phyloP scores from a whole-genome alignment of 75 land plant genomes.

The Sequoiadendron giganteum region DNA sequence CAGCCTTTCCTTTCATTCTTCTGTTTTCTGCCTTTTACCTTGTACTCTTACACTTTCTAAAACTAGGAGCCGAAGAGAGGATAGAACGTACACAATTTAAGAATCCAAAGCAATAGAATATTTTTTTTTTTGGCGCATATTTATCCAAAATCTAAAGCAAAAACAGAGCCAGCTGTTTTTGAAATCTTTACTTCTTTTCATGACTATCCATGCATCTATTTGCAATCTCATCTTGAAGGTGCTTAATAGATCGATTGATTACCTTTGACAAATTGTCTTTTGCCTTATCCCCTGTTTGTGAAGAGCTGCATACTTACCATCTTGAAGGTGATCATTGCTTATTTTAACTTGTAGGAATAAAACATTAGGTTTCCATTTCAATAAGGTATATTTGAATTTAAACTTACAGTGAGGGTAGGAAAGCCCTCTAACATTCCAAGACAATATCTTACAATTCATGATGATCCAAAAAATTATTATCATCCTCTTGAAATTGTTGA shows the following conservation, averaged over 20 bases:
- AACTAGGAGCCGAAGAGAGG: neutral
- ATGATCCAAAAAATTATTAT: too few relatives aligned
- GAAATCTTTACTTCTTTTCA: neutral
- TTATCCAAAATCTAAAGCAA: neutral
- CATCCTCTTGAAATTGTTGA: too few relatives aligned
- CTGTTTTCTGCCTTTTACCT: neutral
- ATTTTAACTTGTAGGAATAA: too few relatives aligned
- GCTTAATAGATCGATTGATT: neutral
- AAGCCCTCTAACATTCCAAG: too few relatives aligned
- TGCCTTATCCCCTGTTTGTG: slow-evolving; percentile 57
- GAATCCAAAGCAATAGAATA: neutral
- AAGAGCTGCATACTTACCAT: slow-evolving; percentile 61
- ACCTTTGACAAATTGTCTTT: too few relatives aligned
- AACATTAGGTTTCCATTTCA: too few relatives aligned
- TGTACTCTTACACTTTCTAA: neutral
- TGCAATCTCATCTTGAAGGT: neutral
- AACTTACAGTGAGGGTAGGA: too few relatives aligned
- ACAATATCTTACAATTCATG: too few relatives aligned
- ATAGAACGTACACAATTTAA: neutral
- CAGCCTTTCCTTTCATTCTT: neutral
- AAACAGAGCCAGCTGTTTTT: neutral
- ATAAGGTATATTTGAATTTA: too few relatives aligned
- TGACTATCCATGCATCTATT: neutral
- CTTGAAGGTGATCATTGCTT: too few relatives aligned
- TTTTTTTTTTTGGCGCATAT: too few relatives aligned